These are phyloP conservation scores for Skeletonema grethae DNA, from an alignment of 108 stramenopile genomes.

Conservation along the genomic window DNA sequence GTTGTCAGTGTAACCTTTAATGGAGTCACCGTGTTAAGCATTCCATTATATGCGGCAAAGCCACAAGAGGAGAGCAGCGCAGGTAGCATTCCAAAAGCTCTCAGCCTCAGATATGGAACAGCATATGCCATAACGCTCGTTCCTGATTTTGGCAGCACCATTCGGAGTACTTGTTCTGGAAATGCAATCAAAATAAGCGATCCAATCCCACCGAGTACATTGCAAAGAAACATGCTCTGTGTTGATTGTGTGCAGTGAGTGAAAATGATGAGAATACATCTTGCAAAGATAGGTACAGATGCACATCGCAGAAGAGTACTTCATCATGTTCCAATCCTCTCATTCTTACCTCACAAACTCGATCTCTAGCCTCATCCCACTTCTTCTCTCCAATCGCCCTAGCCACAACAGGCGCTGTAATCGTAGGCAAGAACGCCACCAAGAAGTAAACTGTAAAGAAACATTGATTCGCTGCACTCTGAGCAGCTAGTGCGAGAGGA, in stretches of 20 bases:
- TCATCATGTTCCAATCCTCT: too few relatives aligned
- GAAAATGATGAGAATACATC: too few relatives aligned
- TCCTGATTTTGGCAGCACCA: slow-evolving; percentile 45
- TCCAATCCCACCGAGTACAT: slow-evolving; percentile 63
- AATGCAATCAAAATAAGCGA: slow-evolving; percentile 50
- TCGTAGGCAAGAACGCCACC: slow-evolving; percentile 75
- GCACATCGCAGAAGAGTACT: too few relatives aligned
- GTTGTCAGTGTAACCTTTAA: slow-evolving; percentile 74
- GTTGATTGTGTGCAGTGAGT: too few relatives aligned
- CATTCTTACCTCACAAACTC: slow-evolving; percentile 56
- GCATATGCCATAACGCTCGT: slow-evolving; percentile 62
- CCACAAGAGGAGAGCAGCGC: slow-evolving; percentile 73
- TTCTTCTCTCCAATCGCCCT: slow-evolving; percentile 61
- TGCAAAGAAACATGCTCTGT: slow-evolving; percentile 62
- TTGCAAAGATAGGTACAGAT: too few relatives aligned
- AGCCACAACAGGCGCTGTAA: slow-evolving; percentile 82
- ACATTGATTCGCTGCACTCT: slow-evolving; percentile 84
- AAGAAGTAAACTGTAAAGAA: slow-evolving; percentile 78
- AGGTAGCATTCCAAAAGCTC: slow-evolving; percentile 78
- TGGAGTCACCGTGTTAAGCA: slow-evolving; percentile 84
- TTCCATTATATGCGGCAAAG: slow-evolving; percentile 79
- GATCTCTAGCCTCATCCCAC: slow-evolving; percentile 52
- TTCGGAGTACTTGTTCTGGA: slow-evolving; percentile 47
- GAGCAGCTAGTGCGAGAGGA: slow-evolving; percentile 78
- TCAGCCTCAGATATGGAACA: slow-evolving; percentile 67